These are phyloP conservation scores for Fomitopsis pinicola DNA, from an alignment of 1,284 basidiomycete species.

Conservation along the genomic window DNA sequence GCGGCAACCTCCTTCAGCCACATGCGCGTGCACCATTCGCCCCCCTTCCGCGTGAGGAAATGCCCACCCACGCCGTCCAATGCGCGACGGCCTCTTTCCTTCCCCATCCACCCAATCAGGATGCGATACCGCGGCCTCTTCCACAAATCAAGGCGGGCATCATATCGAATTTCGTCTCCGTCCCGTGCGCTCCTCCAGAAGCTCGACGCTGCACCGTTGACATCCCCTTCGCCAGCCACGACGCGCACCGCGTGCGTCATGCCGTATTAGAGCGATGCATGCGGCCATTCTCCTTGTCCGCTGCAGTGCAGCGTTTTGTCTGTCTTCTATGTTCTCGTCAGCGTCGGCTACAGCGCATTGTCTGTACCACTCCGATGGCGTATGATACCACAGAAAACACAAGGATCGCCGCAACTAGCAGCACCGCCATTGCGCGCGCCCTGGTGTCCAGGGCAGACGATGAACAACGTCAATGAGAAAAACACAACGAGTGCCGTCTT, in stretches of 20 bases:
- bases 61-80: slow-evolving; percentile 1
- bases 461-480: neutral
- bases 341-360: neutral
- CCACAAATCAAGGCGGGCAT: neutral
- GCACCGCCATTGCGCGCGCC: neutral
- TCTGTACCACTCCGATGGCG: neutral
- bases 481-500: neutral
- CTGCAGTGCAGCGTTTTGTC: neutral
- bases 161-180: neutral
- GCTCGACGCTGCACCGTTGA: neutral
- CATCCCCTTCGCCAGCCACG: neutral
- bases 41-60: neutral
- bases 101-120: neutral
- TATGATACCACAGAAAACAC: neutral
- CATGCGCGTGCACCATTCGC: neutral
- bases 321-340: neutral
- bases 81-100: neutral
- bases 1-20: neutral
- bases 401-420: neutral
- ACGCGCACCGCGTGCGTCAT: neutral
- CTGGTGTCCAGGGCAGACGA: neutral
- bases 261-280: neutral
- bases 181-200: neutral
- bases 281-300: neutral
- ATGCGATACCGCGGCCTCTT: neutral